These are phyloP conservation scores for Hawksworthiomyces lignivorus DNA, from an alignment of 2,329 filamentous ascomycete species.

Conservation along the genomic window DNA sequence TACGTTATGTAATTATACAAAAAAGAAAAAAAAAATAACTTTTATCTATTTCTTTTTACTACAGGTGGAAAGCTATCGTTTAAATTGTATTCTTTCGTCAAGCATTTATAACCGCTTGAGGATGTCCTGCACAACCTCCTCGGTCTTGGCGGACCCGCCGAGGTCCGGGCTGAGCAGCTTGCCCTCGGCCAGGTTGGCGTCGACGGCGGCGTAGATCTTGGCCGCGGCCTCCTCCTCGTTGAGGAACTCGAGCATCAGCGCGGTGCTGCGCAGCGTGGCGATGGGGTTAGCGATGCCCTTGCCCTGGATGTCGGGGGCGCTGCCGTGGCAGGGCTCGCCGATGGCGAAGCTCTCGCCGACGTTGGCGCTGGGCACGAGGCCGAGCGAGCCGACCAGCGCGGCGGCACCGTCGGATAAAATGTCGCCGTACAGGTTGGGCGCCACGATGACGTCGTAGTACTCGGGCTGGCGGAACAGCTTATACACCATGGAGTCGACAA, in stretches of 20 bases:
- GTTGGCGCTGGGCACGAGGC: slow-evolving; percentile 90
- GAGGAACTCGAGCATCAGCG: slow-evolving; percentile 93
- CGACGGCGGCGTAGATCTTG: slow-evolving; percentile 84
- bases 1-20: too few species aligned
- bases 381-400: slow-evolving; percentile 83
- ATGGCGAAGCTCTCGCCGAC: slow-evolving; percentile 93
- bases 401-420: slow-evolving; percentile 93
- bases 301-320: slow-evolving; percentile 91
- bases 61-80: neutral
- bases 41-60: neutral
- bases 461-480: slow-evolving; percentile 96
- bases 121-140: slow-evolving; percentile 82
- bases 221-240: slow-evolving; percentile 80
- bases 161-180: slow-evolving; percentile 80
- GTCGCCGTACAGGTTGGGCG: slow-evolving; percentile 95
- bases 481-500: slow-evolving; percentile 99
- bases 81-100: too few species aligned
- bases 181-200: slow-evolving; percentile 79
- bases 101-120: slow-evolving; percentile 63
- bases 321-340: slow-evolving; percentile 95
- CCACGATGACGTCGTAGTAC: slow-evolving; percentile 96
- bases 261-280: slow-evolving; percentile 83
- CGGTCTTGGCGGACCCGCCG: slow-evolving; percentile 77
- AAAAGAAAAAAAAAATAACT: too few species aligned
- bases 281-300: slow-evolving; percentile 92